These are phyloP conservation scores for Blakeslea trispora DNA, from an alignment of 371 early-diverging fungal genomes.

Conservation along the genomic window DNA sequence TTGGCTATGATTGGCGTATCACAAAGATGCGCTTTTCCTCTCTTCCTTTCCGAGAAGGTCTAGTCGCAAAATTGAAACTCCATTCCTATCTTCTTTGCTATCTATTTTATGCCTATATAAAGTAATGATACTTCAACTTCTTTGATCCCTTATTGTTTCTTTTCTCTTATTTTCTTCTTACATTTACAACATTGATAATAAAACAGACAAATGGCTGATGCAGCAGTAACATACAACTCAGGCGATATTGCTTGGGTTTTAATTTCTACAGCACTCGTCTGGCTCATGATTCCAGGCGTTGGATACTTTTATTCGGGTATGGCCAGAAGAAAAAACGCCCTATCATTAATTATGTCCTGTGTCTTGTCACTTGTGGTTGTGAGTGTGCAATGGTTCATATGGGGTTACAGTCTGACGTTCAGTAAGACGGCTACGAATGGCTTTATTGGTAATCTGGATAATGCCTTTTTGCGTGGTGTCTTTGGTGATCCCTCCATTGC, in stretches of 20 bases:
- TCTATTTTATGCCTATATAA: constrained; percentile 3
- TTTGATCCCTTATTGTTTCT: constrained; percentile 10
- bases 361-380: constrained; percentile 73
- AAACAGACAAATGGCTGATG: constrained; percentile 12
- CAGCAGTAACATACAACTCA: constrained; percentile 35
- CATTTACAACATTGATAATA: constrained; percentile 6
- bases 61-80: background rate
- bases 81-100: constrained; percentile 1
- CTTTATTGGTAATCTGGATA: constrained; percentile 82
- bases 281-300: constrained; percentile 85
- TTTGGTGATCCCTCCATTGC: constrained; percentile 58
- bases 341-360: constrained; percentile 71
- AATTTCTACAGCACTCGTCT: constrained; percentile 74
- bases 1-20: constrained; percentile 2
- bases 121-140: background rate
- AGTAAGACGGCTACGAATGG: constrained; percentile 56
- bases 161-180: constrained; percentile 3
- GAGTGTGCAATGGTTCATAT: constrained; percentile 80
- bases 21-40: too few species aligned
- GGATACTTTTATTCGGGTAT: constrained; percentile 93
- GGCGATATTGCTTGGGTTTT: constrained; percentile 78
- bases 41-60: background rate
- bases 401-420: constrained; percentile 90
- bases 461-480: constrained; percentile 69
- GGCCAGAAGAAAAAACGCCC: constrained; percentile 81